Evolutionary conservation across 2,329 filamentous ascomycete genomes (phyloP).

Genomic region (Trichophyton mentagrophytes): DNA sequence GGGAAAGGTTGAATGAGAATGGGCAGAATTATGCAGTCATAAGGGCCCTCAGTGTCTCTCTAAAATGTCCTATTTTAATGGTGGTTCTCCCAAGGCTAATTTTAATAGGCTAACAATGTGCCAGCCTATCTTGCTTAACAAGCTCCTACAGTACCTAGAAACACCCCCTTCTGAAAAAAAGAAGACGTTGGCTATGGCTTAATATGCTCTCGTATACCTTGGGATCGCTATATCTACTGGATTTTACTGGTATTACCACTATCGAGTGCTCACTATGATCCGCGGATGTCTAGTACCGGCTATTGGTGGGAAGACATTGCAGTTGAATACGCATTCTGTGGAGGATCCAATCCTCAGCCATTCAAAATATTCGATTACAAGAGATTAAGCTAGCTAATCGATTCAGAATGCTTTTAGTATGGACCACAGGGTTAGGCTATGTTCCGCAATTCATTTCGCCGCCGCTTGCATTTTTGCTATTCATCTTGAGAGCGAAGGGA

Average conservation of each 20-base stretch:
- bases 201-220: not conserved
- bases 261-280: not conserved
- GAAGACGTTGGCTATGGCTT: not conserved
- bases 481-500: slow-evolving; percentile 28
- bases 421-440: slow-evolving; percentile 30
- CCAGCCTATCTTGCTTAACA: not conserved
- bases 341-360: not conserved
- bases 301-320: not conserved
- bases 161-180: not conserved
- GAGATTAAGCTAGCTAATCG: slow-evolving; percentile 5
- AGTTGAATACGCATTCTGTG: not conserved
- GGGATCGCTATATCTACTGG: not conserved
- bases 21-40: not conserved
- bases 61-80: not conserved
- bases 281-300: not conserved
- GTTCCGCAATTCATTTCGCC: slow-evolving; percentile 33
- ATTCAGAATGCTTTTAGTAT: slow-evolving; percentile 31
- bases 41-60: not conserved
- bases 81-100: not conserved
- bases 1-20: not conserved
- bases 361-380: not conserved
- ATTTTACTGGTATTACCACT: not conserved
- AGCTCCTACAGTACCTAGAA: not conserved
- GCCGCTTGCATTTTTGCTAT: slow-evolving; percentile 35
- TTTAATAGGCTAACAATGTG: not conserved